A percentile compares a stretch with the other conserved stretches of the same genome.
Evolutionary conservation across 805 yeast genomes (phyloP).

Genomic region (Kazachstania bromeliacearum): DNA sequence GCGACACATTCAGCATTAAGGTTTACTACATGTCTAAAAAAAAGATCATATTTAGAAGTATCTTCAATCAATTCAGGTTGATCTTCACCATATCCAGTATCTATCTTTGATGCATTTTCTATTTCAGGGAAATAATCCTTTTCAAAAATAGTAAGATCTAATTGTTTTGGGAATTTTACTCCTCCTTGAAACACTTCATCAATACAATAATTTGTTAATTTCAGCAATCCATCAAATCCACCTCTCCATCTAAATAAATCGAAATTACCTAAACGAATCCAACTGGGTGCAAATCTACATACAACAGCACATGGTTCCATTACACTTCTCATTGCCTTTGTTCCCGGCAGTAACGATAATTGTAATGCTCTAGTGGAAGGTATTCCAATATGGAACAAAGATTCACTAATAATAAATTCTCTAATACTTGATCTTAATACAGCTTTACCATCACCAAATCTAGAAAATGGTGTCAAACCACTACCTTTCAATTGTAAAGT

Average conservation of each 20-base stretch:
- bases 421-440: conserved; percentile 80
- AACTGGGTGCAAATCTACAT: conserved; percentile 69
- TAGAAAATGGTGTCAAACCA: conserved; percentile 82
- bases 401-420: conserved; percentile 80
- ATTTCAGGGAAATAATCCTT: conserved; percentile 16
- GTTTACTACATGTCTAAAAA: conserved; percentile 62
- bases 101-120: conserved; percentile 10
- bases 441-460: conserved; percentile 97
- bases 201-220: conserved; percentile 64
- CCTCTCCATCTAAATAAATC: conserved; percentile 71
- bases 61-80: conserved; percentile 23
- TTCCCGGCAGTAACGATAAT: conserved; percentile 60
- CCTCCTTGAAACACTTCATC: conserved; percentile 45
- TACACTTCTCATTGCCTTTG: conserved; percentile 63
- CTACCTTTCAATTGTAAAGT: conserved; percentile 79
- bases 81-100: conserved; percentile 5
- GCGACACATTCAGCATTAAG: conserved; percentile 74
- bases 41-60: conserved; percentile 51
- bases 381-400: conserved; percentile 67
- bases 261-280: conserved; percentile 86
- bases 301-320: conserved; percentile 77
- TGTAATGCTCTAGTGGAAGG: conserved; percentile 83
- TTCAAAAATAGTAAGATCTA: conserved; percentile 16
- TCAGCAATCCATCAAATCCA: conserved; percentile 51
- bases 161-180: conserved; percentile 21